Base-by-base conservation (phyloP, 2,329 filamentous ascomycete genomes). In the Sphaerulina vaccinii region DNA sequence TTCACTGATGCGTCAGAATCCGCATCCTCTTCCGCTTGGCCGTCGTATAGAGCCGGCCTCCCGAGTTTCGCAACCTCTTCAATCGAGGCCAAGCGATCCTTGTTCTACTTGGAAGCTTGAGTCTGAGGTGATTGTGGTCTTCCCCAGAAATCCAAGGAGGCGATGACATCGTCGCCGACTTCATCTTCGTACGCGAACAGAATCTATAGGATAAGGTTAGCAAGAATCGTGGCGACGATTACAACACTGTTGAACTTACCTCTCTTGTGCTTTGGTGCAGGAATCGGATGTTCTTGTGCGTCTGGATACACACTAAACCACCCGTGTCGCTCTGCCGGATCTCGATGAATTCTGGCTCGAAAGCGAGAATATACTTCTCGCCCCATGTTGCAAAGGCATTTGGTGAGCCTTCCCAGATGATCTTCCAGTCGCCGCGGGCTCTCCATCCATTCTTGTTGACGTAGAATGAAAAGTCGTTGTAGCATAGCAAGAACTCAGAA, bases 401-500 rank as follows among this genome's bases (percentile, higher is more conserved):
- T 35, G 93, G 93, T 38, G 84, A 88, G 51, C 93, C 93, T 75
- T 99, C 93, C 93, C 93, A 99, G 58, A 92, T 87, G 67, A 99
- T 96, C 64, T 87, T 86, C 93, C 93, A 99, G 71, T 99, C 93
- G 4, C 91, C 90, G 65, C 91, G 82, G 48, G 92, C 92, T 57
- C 93, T 85, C 93, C 93, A 99, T 32, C 93, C 93, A 70, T 99
- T 97, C 65, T 93, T 84, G 73, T 99, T 97, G 68, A 99, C 93
- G 66, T 97, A 99, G 82, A 99, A 99, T 10, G 90, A 96, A 73
- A 96, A 99, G 70, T 99, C 93, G 3, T 90, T 93, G 74, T 99
- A 99, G 72, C 96, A 97, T 58, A 99, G 84, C 62, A 99, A 73
- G 78, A 99, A 99, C 68, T 99, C 93, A 69, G 92, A 91, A 62